Evolutionary conservation across 257 asterid species (phyloP).

Genomic region (Solanum pimpinellifolium): DNA sequence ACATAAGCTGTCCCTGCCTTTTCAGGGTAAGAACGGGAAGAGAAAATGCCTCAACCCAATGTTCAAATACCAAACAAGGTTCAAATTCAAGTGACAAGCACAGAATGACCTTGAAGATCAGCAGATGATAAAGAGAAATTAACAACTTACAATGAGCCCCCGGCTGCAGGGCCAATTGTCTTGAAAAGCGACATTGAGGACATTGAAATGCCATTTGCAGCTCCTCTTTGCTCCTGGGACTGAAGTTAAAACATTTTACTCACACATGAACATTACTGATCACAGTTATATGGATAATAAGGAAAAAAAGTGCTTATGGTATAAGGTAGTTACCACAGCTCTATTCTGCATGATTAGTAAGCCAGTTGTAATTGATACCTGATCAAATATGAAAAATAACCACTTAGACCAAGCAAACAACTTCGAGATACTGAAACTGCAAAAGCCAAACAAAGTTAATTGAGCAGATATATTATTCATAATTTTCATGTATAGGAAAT

Average conservation of each 20-base stretch:
- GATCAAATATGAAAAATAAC: conserved; percentile 1
- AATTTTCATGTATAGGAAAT: not conserved
- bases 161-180: conserved; percentile 72
- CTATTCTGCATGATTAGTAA: conserved; percentile 64
- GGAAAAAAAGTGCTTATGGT: not conserved
- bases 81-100: not conserved
- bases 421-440: not conserved
- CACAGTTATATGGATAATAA: not conserved
- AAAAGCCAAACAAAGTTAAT: not conserved
- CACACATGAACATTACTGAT: not conserved
- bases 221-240: conserved; percentile 84
- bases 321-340: conserved; percentile 54
- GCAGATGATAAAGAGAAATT: not conserved
- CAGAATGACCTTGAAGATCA: not conserved
- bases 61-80: not conserved
- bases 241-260: not conserved
- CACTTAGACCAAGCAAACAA: not conserved
- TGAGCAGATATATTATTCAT: not conserved
- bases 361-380: conserved; percentile 70
- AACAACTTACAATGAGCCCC: conserved; percentile 56
- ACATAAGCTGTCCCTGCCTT: too few relatives aligned
- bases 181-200: conserved; percentile 59
- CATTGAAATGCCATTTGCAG: conserved; percentile 82
- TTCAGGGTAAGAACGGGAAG: too few relatives aligned
- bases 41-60: not conserved